Evolutionary conservation across 192 early-diverging fungal species (phyloP).

Genomic region (Dissophora globulifera): DNA sequence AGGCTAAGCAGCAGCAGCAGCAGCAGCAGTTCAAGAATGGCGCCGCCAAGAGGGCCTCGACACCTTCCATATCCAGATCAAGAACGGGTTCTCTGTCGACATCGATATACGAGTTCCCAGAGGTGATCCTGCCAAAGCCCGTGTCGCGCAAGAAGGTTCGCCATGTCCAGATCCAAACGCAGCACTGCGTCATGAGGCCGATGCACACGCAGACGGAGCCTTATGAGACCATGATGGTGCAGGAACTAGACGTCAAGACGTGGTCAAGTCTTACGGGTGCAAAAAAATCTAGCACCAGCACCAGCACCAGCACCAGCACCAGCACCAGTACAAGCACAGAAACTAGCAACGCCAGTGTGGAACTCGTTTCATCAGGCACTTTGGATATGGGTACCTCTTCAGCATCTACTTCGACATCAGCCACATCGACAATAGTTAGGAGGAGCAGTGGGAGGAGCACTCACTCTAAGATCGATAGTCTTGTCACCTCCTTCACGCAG

Average conservation of each 20-base stretch:
- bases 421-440: too few relatives aligned
- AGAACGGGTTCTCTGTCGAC: slow-evolving; percentile 1
- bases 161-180: slow-evolving; percentile 52
- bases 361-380: too few relatives aligned
- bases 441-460: too few relatives aligned
- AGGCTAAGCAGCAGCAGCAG: slow-evolving; percentile 33
- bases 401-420: neutral
- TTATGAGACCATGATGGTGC: slow-evolving; percentile 18
- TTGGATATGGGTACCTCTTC: slow-evolving; percentile 6
- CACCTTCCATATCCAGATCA: neutral
- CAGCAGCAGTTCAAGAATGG: too few relatives aligned
- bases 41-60: neutral
- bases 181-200: slow-evolving; percentile 42
- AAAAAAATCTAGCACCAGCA: too few relatives aligned
- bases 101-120: slow-evolving; percentile 20
- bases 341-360: too few relatives aligned
- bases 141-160: slow-evolving; percentile 49
- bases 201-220: slow-evolving; percentile 44
- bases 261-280: slow-evolving; percentile 18
- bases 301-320: too few relatives aligned
- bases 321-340: too few relatives aligned
- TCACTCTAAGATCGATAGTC: too few relatives aligned
- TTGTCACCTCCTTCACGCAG: too few relatives aligned
- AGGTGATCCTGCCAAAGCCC: slow-evolving; percentile 30
- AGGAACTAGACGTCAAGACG: slow-evolving; percentile 22